Conservation (phyloP, 208 protist genomes). For the Trypanosoma avium region DNA sequence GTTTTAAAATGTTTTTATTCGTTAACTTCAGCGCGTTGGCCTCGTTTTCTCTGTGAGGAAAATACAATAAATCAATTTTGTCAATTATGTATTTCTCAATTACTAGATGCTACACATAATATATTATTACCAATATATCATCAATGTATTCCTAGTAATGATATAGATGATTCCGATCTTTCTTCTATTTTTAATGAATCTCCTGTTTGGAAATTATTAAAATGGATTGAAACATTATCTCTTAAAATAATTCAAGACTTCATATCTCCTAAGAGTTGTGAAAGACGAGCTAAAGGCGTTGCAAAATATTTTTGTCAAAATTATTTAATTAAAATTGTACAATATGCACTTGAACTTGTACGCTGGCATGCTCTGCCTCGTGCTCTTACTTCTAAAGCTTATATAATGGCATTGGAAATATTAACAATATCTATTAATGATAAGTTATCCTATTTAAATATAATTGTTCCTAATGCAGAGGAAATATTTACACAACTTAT, state of each 20-base stretch:
- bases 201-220: conserved; percentile 56
- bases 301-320: conserved; percentile 52
- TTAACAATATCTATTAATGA: conserved; percentile 48
- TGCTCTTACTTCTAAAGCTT: conserved; percentile 77
- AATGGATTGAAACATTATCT: conserved; percentile 54
- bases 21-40: conserved; percentile 52
- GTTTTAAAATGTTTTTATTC: conserved; percentile 71
- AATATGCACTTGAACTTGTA: conserved; percentile 58
- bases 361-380: conserved; percentile 67
- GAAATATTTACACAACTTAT: conserved; percentile 78
- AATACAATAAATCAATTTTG: conserved; percentile 51
- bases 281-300: conserved; percentile 46
- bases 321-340: conserved; percentile 41
- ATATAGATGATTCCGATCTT: conserved; percentile 51
- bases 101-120: conserved; percentile 31
- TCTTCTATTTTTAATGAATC: conserved; percentile 58
- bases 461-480: conserved; percentile 62
- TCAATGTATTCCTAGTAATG: conserved; percentile 18
- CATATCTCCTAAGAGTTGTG: conserved; percentile 57
- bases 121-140: conserved; percentile 51
- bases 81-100: conserved; percentile 37
- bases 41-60: conserved; percentile 63
- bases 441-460: conserved; percentile 37
- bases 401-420: conserved; percentile 80
- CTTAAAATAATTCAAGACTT: conserved; percentile 66